Base-by-base conservation (phyloP, 148 eudicot genomes). In the Polygonum maritimum region DNA sequence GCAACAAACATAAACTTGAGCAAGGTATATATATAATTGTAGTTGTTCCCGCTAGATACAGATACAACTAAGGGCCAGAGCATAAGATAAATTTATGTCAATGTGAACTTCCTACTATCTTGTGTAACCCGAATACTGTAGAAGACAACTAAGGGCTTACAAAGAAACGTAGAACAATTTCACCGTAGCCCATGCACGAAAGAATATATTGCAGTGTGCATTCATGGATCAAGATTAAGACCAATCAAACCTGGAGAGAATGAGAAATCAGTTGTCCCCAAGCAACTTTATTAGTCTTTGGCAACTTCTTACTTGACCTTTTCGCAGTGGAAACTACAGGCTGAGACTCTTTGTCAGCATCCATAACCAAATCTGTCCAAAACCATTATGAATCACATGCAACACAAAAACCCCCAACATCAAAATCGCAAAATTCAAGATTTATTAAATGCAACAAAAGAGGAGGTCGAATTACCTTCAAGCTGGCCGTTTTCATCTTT, bases 221-320 rank as follows among this genome's bases (percentile, higher is more conserved):
- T 18, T 38, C 48, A 78, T 49, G 67, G 73, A n/a, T 21, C 13
- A 6, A 21, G 8, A 14, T 9, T 9, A 8, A n/a, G 75, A 69
- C 26, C 11, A 31, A 62, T 77, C 44, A n/a, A 74, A 92, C 98
- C 96, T 92, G 84, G 18, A 96, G 83, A 45, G 79, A 88, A 86
- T 92, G 94, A 22, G 98, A 95, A 38, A 95, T 88, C 47, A 95
- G 97, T 85, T 89, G 87, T 45, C 91, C 97, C 98, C 97, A 95
- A 0, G 93, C 88, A 33, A 85, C 86, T 47, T 39, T 75, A 62
- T 83, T 83, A 4, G 62, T 78, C 63, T 82, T 86, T 75, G 74
- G 45, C 52, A 47, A 86, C 76, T 87, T 80, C 76, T 87, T 89
- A 81, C 88, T 84, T 2, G 82, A 76, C 48, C 92, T 80, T 82